Evolutionary conservation across 345 rosid genomes (phyloP), one percentile per base, ranked within the genome.

Genomic region (Eucalyptus cloeziana): DNA sequence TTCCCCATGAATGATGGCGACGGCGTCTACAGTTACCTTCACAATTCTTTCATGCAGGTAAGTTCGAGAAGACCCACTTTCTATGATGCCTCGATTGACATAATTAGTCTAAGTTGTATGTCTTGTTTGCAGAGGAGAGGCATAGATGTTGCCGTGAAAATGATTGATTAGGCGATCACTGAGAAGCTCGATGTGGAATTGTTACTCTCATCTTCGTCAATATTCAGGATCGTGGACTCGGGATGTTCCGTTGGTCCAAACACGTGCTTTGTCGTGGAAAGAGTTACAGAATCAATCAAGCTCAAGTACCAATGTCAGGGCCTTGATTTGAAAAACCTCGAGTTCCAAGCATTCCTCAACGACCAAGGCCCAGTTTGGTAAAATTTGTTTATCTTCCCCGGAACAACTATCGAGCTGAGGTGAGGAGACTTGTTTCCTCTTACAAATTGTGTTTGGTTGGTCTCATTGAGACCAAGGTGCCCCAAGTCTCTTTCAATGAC

Each of bases 281-380:
- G 88, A 88, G 90, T 93, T 76, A 58, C 91, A 11, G 90, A 92
- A 76, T 89, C 91, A 45, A 86, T 91, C n/a, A 22, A 87, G 45
- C 33, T 54, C 50, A 92, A 89, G 86, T 90, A 80, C 60, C 86
- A 43, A 87, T 43, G 86, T 19, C 14, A 50, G 2, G 86, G 86
- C 40, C 49, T 49, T 44, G 85, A 87, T 86, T 50, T 37, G 21
- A 49, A 62, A 47, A 85, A n/a, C 16, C 92, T 91, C 10, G 90
- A 91, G 89, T 92, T 93, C 87, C 94, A 90, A 88, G 95, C 91
- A 25, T 93, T 91, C 87, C 92, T 93, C 52, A 93, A 91, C 44
- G 94, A 94, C 87, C 94, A 88, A 40, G 43, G 4, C 43, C 43
- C 43, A 4, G 4, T 40, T 40, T 4, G 43, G 43, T 40, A 40